Evolutionary conservation across 1,139 yeast species (phyloP).

Genomic region (Kodamaea sp.): DNA sequence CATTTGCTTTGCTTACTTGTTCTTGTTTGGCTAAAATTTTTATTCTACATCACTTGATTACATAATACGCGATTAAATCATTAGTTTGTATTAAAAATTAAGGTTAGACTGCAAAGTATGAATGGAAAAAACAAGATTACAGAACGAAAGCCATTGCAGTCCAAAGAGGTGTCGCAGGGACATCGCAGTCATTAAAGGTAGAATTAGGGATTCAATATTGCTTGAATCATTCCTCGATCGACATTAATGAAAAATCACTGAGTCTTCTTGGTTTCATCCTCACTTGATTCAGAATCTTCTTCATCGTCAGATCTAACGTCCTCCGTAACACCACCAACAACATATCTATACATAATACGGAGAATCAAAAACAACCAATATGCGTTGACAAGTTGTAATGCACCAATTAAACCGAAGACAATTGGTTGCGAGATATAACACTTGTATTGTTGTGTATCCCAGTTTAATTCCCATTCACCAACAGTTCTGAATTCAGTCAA

Average conservation of each 20-base stretch:
- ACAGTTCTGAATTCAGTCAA: constrained; percentile 83
- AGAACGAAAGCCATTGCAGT: too few relatives aligned
- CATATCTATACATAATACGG: constrained; percentile 69
- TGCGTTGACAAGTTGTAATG: constrained; percentile 79
- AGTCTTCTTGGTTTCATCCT: constrained; percentile 27
- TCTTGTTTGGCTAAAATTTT: too few relatives aligned
- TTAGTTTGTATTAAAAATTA: not conserved
- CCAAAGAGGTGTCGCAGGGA: too few relatives aligned
- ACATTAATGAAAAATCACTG: too few relatives aligned
- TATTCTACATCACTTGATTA: not conserved
- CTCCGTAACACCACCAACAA: constrained; percentile 57
- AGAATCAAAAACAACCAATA: constrained; percentile 87
- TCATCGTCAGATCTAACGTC: constrained; percentile 95
- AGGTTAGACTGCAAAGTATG: too few relatives aligned
- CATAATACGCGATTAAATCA: not conserved
- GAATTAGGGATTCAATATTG: too few relatives aligned
- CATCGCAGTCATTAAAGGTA: too few relatives aligned
- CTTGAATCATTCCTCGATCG: too few relatives aligned
- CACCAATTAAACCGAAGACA: constrained; percentile 73
- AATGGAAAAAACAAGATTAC: too few relatives aligned
- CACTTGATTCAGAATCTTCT: constrained; percentile 46
- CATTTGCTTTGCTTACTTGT: constrained; percentile 1
- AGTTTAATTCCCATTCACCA: constrained; percentile 79
- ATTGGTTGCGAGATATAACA: constrained; percentile 94
- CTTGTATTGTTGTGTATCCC: constrained; percentile 93